These are phyloP conservation scores for Colletotrichum sp. DNA, from an alignment of 2,329 filamentous ascomycete genomes.

Conservation along the genomic window DNA sequence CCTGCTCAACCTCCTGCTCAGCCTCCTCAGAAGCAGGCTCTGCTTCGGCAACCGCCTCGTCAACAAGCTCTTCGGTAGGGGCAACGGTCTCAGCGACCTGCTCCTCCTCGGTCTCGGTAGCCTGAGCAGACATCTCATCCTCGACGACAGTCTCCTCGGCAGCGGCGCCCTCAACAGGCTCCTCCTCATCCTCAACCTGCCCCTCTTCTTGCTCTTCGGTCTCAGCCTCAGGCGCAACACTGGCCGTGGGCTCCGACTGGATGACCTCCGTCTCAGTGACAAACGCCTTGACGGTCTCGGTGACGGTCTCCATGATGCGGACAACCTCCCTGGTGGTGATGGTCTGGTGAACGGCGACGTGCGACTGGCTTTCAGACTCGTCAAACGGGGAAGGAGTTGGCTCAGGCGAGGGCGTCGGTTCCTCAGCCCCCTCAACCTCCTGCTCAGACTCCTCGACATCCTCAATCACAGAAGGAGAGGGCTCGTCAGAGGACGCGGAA, in stretches of 20 bases:
- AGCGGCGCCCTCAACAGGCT: not conserved
- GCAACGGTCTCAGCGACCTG: not conserved
- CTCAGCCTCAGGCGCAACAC: not conserved
- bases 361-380: not conserved
- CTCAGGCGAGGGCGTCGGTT: not conserved
- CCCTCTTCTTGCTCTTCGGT: not conserved
- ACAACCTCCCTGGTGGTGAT: slow-evolving; percentile 33
- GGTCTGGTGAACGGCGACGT: slow-evolving; percentile 24
- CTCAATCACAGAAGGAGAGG: not conserved
- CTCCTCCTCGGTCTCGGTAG: not conserved
- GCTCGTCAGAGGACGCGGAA: not conserved
- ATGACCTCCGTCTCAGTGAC: slow-evolving; percentile 31
- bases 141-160: not conserved
- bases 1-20: not conserved
- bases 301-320: slow-evolving; percentile 39
- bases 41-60: not conserved
- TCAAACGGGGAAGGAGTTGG: not conserved
- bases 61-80: not conserved
- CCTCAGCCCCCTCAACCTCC: not conserved
- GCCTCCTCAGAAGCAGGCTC: not conserved
- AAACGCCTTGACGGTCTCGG: slow-evolving; percentile 25
- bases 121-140: not conserved
- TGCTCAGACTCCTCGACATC: not conserved
- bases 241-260: not conserved
- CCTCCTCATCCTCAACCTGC: not conserved